Base-by-base conservation (phyloP, 345 rosid genomes). In the Gossypium australe region DNA sequence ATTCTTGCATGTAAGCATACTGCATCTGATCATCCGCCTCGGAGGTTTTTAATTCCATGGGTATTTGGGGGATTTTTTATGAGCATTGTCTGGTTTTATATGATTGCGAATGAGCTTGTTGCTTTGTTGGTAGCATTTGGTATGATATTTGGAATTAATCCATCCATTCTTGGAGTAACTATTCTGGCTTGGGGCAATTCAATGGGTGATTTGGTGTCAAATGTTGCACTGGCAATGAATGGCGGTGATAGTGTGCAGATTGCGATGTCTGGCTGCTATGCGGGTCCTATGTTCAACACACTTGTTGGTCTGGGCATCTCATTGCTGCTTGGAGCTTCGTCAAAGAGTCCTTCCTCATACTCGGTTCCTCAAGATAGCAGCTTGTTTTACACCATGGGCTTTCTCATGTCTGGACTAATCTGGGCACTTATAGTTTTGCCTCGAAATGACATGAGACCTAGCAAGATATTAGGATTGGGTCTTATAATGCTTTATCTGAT, bases 231-330 rank as follows among this genome's bases (percentile, higher is more conserved):
- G n/a, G 86, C 97, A 16, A 84, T 84, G 89, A 86, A 88, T 63
- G 94, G 97, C 24, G 96, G 87, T 12, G 97, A 89, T 70, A 79
- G 94, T 13, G 85, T 84, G 59, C 98, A 94, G 78, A 94, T 94
- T 53, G 97, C 98, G 1, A 60, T 90, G 70, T 94, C 97, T 0
- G 98, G 97, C 24, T 94, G 98, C 82, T 94, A 89, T 73, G 98
- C 98, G 5, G 98, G 98, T 65, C 98, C 97, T 41, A 94, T 94
- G 97, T 92, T 94, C 86, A 92, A 92, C 84, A 92, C 97, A 8
- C 87, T 94, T 45, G 85, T 87, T 58, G 97, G 98, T 20, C 63
- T 94, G 72, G 97, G 98, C 17, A 71, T 89, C 61, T 90, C 93
- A 9, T 76, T 94, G 91, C 79, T 94, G 75, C 78, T 88, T 0